Percentiles rank a stretch among this genome's conserved stretches.
Evolutionary conservation across 108 stramenopile species (phyloP).

Genomic region (Chaetoceros muelleri): DNA sequence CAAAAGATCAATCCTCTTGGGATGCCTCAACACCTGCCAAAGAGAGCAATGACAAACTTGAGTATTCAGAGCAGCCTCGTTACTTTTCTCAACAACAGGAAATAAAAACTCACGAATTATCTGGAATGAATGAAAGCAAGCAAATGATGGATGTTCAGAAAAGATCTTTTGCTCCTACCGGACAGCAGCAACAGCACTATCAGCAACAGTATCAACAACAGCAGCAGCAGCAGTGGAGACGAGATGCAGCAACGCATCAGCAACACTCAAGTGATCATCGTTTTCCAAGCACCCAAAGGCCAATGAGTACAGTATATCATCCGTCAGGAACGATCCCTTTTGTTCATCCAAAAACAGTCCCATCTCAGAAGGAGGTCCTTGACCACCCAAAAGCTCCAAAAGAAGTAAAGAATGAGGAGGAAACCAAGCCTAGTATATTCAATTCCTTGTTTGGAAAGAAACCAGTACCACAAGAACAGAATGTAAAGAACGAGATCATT

Average conservation of each 20-base stretch:
- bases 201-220: constrained; percentile 1
- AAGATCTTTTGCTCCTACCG: too few relatives aligned
- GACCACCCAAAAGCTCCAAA: not conserved
- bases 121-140: too few relatives aligned
- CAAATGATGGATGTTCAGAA: too few relatives aligned
- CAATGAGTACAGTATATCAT: not conserved
- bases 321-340: not conserved
- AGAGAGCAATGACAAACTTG: too few relatives aligned
- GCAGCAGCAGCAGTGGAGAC: constrained; percentile 1
- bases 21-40: too few relatives aligned
- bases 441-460: not conserved
- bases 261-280: not conserved
- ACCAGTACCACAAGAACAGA: not conserved
- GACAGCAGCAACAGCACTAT: constrained; percentile 1
- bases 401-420: not conserved
- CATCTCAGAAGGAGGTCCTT: not conserved
- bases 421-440: not conserved
- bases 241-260: not conserved
- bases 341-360: not conserved
- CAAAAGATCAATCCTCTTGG: too few relatives aligned
- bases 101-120: too few relatives aligned
- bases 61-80: too few relatives aligned
- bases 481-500: not conserved
- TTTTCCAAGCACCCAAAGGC: not conserved
- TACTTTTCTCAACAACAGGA: too few relatives aligned